Evolutionary conservation across 345 rosid genomes (phyloP).

Genomic region (Euphorbia lathyris): DNA sequence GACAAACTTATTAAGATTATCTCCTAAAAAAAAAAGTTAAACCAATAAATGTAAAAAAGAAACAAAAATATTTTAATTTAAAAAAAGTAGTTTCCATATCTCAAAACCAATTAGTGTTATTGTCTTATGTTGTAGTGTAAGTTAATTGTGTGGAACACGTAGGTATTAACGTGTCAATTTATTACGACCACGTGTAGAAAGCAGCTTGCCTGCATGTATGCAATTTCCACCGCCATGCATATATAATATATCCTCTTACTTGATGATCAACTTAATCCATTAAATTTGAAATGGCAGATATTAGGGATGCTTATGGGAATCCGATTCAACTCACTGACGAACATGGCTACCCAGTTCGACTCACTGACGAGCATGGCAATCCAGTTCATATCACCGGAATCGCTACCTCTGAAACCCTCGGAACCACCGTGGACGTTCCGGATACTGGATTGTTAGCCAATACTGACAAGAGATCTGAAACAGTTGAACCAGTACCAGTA

Average conservation of each 20-base stretch:
- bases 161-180: background rate
- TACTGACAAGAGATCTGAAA: background rate
- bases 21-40: too few species aligned
- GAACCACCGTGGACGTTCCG: background rate
- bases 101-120: background rate
- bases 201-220: background rate
- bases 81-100: background rate
- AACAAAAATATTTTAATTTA: too few species aligned
- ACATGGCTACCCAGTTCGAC: constrained; percentile 46
- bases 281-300: constrained; percentile 16
- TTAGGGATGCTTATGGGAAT: constrained; percentile 59
- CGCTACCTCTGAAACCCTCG: constrained; percentile 27
- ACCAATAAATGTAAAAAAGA: too few species aligned
- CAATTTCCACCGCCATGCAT: background rate
- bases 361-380: constrained; percentile 26
- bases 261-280: too few species aligned
- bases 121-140: too few species aligned
- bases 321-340: constrained; percentile 48
- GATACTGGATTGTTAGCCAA: constrained; percentile 3
- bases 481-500: constrained; percentile 15
- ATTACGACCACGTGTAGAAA: background rate
- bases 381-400: constrained; percentile 53
- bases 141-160: background rate
- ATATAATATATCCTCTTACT: too few species aligned
- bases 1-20: too few species aligned